Evolutionary conservation across 768 basidiomycete species (phyloP).

Genomic region (Lentinula boryana): DNA sequence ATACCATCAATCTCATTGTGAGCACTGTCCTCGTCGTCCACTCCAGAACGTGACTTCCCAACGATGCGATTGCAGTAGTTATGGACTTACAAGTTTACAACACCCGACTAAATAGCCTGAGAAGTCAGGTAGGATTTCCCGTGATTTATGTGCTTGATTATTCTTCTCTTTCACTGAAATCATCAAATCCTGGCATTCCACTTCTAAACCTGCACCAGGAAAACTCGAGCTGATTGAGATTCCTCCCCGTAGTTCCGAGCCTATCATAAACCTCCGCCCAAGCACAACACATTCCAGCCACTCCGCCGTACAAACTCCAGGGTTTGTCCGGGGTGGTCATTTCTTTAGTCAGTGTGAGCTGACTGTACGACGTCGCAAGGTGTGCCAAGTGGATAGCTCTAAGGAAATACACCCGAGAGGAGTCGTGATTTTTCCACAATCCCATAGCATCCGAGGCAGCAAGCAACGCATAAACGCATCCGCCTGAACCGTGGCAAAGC

Average conservation of each 20-base stretch:
- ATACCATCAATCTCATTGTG: not conserved
- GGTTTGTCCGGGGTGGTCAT: slow-evolving; percentile 46
- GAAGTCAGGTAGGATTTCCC: too few relatives aligned
- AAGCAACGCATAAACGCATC: slow-evolving; percentile 48
- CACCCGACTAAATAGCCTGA: too few relatives aligned
- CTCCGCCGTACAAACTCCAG: slow-evolving; percentile 54
- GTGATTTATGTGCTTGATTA: not conserved
- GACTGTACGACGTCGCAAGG: slow-evolving; percentile 29
- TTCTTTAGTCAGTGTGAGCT: slow-evolving; percentile 27
- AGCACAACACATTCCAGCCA: slow-evolving; percentile 53
- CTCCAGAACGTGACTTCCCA: too few relatives aligned
- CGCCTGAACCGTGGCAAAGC: slow-evolving; percentile 52
- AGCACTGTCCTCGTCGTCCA: too few relatives aligned
- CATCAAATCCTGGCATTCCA: slow-evolving; percentile 8
- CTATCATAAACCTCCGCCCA: slow-evolving; percentile 37
- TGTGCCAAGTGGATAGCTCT: slow-evolving; percentile 44
- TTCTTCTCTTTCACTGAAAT: not conserved
- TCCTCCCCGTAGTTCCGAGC: slow-evolving; percentile 5
- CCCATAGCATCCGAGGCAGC: slow-evolving; percentile 41
- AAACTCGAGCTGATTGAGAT: not conserved
- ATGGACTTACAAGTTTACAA: too few relatives aligned
- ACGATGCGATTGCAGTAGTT: too few relatives aligned
- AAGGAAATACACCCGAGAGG: slow-evolving; percentile 20
- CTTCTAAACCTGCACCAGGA: slow-evolving; percentile 5
- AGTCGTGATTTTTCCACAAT: not conserved